Conservation (phyloP, 805 yeast genomes). For the Candida multigemmis region DNA sequence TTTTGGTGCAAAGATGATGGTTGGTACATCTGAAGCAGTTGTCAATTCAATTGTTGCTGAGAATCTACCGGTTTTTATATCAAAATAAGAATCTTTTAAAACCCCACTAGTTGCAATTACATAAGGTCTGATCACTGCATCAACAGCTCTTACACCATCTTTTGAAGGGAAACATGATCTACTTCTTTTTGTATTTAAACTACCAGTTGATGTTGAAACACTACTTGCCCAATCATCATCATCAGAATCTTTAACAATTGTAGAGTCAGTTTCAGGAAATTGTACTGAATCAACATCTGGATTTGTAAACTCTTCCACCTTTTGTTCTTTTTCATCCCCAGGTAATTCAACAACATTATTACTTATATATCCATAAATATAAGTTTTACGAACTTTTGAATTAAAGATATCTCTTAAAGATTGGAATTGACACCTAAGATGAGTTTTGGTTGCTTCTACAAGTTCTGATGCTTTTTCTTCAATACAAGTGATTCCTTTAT, state of each 20-base stretch:
- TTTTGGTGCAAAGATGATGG: constrained; percentile 60
- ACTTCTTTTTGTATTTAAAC: no score
- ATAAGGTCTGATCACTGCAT: constrained; percentile 72
- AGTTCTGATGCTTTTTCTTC: constrained; percentile 5
- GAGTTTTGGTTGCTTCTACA: neutral
- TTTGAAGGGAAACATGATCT: constrained; percentile 31
- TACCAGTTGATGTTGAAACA: constrained; percentile 1
- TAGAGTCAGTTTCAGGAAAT: no score
- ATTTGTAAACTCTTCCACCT: no score
- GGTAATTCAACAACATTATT: no score
- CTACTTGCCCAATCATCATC: constrained; percentile 1
- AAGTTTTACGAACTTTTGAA: no score
- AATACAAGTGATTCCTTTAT: constrained; percentile 20
- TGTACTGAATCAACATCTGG: no score
- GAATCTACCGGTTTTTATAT: constrained; percentile 39
- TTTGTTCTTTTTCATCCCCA: no score
- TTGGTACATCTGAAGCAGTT: constrained; percentile 24
- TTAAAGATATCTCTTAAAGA: no score
- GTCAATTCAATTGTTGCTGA: constrained; percentile 30
- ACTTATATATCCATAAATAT: no score
- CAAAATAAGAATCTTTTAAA: constrained; percentile 48
- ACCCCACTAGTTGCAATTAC: constrained; percentile 58
- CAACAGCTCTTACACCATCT: constrained; percentile 66
- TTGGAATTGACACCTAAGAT: constrained; percentile 1
- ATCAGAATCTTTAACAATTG: no score